Conservation (phyloP, 768 basidiomycete genomes). For the Kwoniella sp. region DNA sequence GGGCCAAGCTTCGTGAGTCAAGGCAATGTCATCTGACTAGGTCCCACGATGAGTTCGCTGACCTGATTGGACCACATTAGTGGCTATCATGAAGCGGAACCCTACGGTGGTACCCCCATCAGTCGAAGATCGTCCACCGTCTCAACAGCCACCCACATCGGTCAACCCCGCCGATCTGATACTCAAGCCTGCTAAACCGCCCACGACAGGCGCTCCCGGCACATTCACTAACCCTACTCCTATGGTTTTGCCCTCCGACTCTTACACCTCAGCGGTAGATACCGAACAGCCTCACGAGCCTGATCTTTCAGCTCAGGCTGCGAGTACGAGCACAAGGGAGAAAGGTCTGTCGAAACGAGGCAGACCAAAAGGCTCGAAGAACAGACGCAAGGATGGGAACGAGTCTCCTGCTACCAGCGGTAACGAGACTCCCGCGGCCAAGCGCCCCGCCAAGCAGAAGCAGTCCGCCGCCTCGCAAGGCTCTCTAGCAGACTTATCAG, state of each 20-base stretch:
- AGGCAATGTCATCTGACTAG: no score
- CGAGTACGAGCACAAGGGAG: neutral
- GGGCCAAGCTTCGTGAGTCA: slow-evolving; percentile 40
- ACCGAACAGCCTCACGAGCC: neutral
- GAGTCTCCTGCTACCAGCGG: neutral
- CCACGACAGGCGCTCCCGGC: slow-evolving; percentile 3
- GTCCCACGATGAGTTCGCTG: no score
- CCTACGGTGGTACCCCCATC: slow-evolving; percentile 28
- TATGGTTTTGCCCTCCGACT: neutral
- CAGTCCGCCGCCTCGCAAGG: neutral
- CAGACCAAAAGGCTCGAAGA: slow-evolving; percentile 23
- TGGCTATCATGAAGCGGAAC: slow-evolving; percentile 30
- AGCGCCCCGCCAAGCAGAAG: neutral
- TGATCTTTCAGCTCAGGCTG: neutral
- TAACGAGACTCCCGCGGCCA: neutral
- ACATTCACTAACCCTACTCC: slow-evolving; percentile 11
- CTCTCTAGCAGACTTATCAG: neutral
- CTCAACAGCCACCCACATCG: neutral
- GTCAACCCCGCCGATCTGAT: neutral
- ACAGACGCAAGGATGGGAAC: slow-evolving; percentile 6
- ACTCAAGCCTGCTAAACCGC: neutral
- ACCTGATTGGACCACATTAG: neutral
- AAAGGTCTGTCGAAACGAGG: slow-evolving; percentile 9
- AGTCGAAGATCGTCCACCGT: slow-evolving; percentile 20
- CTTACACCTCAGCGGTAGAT: neutral